Evolutionary conservation across 352 stramenopile species (phyloP).

Genomic region (Thalassiosira exigua): DNA sequence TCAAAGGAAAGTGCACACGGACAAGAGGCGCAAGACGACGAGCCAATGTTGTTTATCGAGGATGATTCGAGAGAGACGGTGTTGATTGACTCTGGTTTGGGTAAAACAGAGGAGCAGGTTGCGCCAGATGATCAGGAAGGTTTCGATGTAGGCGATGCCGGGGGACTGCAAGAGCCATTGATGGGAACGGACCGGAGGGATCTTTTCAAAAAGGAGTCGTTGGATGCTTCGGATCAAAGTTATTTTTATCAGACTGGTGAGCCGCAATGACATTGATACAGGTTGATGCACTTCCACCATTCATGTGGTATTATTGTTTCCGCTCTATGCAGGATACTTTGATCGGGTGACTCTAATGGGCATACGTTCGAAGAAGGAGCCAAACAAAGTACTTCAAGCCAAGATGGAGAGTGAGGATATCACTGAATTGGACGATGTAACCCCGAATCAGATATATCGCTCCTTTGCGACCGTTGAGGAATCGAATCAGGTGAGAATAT

Average conservation of each 20-base stretch:
- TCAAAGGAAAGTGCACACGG: not conserved
- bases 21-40: not conserved
- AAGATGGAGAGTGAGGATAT: not conserved
- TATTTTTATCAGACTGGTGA: conserved; percentile 18
- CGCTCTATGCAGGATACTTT: conserved; percentile 11
- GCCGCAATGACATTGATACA: no score
- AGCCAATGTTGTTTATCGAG: conserved; percentile 3
- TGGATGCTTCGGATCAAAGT: conserved; percentile 5
- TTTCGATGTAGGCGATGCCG: conserved; percentile 4
- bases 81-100: no score
- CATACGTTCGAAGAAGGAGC: not conserved
- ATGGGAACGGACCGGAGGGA: not conserved
- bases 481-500: no score
- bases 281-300: no score
- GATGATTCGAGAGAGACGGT: no score
- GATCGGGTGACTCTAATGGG: conserved; percentile 8
- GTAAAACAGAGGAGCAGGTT: no score
- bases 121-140: no score
- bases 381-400: not conserved
- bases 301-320: no score
- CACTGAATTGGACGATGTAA: not conserved
- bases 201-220: not conserved
- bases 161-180: conserved; percentile 12
- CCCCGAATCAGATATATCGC: conserved; percentile 30
- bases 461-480: conserved; percentile 18